phyloP scores from a whole-genome alignment of 73 alveolate genomes.

The Blepharisma japonicum region DNA sequence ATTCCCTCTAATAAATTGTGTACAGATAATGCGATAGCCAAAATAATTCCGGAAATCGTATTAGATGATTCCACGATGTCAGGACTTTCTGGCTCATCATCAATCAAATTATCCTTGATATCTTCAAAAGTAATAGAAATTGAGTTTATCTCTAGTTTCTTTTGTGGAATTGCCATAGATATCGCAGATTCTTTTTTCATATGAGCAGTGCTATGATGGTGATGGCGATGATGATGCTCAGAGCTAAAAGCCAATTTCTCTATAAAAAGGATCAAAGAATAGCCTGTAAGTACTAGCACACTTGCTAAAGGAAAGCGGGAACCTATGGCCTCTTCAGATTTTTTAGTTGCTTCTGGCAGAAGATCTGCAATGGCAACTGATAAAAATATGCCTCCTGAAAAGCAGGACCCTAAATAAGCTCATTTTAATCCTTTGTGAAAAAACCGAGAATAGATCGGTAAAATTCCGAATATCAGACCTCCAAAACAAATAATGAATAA shows the following conservation, averaged over 20 bases:
- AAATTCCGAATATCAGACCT: neutral
- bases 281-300: neutral
- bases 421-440: neutral
- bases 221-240: too few species aligned
- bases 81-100: too few species aligned
- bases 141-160: too few species aligned
- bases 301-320: neutral
- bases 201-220: too few species aligned
- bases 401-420: neutral
- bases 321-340: neutral
- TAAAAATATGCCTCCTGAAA: neutral
- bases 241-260: neutral
- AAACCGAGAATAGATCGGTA: neutral
- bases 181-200: too few species aligned
- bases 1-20: constrained; percentile 90
- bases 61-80: too few species aligned
- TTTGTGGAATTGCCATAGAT: too few species aligned
- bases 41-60: constrained; percentile 36
- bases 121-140: too few species aligned
- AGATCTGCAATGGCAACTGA: neutral
- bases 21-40: constrained; percentile 69
- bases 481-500: neutral
- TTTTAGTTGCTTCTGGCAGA: neutral
- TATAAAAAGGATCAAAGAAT: constrained; percentile 3
- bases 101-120: too few species aligned